Percentiles rank a stretch among this genome's conserved stretches.
Conservation (phyloP, 495 filamentous ascomycete species). For the Aspergillus conjunctus region DNA sequence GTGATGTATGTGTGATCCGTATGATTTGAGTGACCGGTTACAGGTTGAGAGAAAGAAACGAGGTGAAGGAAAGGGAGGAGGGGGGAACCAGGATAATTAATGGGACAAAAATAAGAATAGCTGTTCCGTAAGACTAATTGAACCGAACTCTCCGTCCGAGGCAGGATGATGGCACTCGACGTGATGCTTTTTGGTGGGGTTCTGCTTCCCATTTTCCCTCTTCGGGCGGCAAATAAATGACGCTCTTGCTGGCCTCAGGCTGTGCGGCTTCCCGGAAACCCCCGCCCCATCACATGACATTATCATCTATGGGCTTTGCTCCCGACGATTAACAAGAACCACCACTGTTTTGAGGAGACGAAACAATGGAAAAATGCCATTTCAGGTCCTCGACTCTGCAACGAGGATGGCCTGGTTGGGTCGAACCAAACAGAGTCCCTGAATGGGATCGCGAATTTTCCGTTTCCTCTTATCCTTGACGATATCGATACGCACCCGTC, state of each 20-base stretch:
- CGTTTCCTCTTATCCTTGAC: slow-evolving; percentile 1
- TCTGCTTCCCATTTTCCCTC: background rate
- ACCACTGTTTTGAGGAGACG: background rate
- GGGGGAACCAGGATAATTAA: background rate
- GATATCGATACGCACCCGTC: slow-evolving; percentile 1
- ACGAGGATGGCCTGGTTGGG: background rate
- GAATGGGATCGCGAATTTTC: background rate
- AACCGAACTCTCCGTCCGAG: slow-evolving; percentile 23
- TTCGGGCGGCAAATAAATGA: slow-evolving; percentile 19
- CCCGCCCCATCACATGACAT: slow-evolving; percentile 35
- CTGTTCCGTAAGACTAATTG: background rate
- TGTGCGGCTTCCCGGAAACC: slow-evolving; percentile 24
- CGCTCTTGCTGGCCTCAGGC: slow-evolving; percentile 25
- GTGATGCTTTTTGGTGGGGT: slow-evolving; percentile 24
- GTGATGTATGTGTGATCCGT: slow-evolving; percentile 31
- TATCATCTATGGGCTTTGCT: slow-evolving; percentile 18
- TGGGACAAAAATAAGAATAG: background rate
- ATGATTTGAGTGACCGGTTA: slow-evolving; percentile 27
- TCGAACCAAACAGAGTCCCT: background rate
- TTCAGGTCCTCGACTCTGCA: background rate
- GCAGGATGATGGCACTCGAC: slow-evolving; percentile 19
- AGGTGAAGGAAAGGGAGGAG: slow-evolving; percentile 13
- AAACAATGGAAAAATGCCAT: background rate
- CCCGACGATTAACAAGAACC: background rate
- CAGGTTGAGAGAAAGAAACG: slow-evolving; percentile 10